Evolutionary conservation across 805 yeast genomes (phyloP).

Genomic region (Candida andamanensis): DNA sequence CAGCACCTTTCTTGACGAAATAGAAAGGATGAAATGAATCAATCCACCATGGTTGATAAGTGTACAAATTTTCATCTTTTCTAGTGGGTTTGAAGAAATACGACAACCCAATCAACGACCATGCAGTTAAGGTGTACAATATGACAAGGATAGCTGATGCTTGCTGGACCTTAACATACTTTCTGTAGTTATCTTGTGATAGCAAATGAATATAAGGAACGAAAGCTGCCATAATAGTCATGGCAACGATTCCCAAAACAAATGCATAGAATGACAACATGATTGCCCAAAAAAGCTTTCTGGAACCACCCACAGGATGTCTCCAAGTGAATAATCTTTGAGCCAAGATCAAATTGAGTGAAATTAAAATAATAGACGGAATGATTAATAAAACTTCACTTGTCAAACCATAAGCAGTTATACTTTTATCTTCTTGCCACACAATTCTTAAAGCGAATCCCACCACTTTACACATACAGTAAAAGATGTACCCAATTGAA

Average conservation of each 20-base stretch:
- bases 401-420: slow-evolving; percentile 48
- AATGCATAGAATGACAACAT: slow-evolving; percentile 49
- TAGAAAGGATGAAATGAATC: slow-evolving; percentile 55
- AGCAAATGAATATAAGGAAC: slow-evolving; percentile 57
- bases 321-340: slow-evolving; percentile 74
- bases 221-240: slow-evolving; percentile 63
- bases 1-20: slow-evolving; percentile 52
- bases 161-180: slow-evolving; percentile 51
- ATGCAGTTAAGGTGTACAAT: slow-evolving; percentile 50
- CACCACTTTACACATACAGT: slow-evolving; percentile 47
- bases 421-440: slow-evolving; percentile 53
- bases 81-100: slow-evolving; percentile 52
- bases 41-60: slow-evolving; percentile 79
- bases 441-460: slow-evolving; percentile 56
- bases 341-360: slow-evolving; percentile 55
- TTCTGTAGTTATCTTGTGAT: slow-evolving; percentile 36
- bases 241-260: slow-evolving; percentile 54
- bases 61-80: slow-evolving; percentile 45
- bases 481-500: slow-evolving; percentile 48
- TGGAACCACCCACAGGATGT: slow-evolving; percentile 66
- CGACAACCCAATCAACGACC: slow-evolving; percentile 45
- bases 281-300: slow-evolving; percentile 42
- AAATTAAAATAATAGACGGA: slow-evolving; percentile 54
- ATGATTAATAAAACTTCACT: slow-evolving; percentile 51
- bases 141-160: slow-evolving; percentile 34